phyloP scores from a whole-genome alignment of 208 protist species.

The Trypanosoma boissoni region DNA sequence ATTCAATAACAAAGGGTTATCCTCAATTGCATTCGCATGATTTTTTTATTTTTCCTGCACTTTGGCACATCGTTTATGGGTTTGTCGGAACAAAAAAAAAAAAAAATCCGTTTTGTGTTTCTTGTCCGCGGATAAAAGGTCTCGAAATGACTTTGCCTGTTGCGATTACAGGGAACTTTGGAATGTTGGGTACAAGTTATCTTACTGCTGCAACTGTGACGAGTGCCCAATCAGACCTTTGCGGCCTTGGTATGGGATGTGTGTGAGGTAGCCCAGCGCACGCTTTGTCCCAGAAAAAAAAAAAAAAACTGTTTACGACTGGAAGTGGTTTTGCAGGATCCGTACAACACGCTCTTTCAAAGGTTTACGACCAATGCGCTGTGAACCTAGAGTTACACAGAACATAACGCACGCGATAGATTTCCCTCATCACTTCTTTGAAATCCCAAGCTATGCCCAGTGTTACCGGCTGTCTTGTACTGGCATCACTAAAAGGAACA shows the following conservation, averaged over 20 bases:
- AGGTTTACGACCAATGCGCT: conserved; percentile 50
- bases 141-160: conserved; percentile 52
- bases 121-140: conserved; percentile 36
- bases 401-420: conserved; percentile 36
- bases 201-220: conserved; percentile 51
- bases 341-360: conserved; percentile 51
- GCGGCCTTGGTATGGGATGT: conserved; percentile 37
- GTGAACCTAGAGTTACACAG: conserved; percentile 28
- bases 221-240: conserved; percentile 40
- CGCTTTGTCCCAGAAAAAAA: conserved; percentile 50
- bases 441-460: conserved; percentile 23
- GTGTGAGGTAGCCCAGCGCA: conserved; percentile 40
- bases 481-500: conserved; percentile 48
- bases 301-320: conserved; percentile 70
- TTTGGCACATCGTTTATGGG: conserved; percentile 21
- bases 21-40: conserved; percentile 43
- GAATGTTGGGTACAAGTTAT: conserved; percentile 69
- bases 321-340: conserved; percentile 73
- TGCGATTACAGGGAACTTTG: conserved; percentile 53
- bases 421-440: conserved; percentile 38
- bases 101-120: no score
- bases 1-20: no score
- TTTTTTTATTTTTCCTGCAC: conserved; percentile 58
- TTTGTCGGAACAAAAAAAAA: no score
- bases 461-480: conserved; percentile 67